Conservation (phyloP, 108 stramenopile species). For the Fistulifera pelliculosa region DNA sequence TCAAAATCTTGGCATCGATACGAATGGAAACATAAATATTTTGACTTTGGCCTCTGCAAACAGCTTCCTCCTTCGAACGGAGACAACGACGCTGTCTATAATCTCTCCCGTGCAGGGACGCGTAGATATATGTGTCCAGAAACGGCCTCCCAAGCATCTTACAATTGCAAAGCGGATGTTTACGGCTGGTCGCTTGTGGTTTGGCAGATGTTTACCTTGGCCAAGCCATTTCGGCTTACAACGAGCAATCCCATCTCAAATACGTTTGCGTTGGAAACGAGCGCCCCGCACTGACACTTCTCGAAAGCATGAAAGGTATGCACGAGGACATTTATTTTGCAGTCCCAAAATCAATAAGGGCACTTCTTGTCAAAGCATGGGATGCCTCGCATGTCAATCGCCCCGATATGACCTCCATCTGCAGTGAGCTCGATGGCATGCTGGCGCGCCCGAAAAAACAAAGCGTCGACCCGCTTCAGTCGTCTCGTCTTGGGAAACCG, state of each 20-base stretch:
- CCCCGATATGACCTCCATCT: too few relatives aligned
- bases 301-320: too few relatives aligned
- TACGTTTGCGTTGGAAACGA: slow-evolving; percentile 20
- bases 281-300: slow-evolving; percentile 11
- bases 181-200: slow-evolving; percentile 47
- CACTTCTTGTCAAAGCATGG: too few relatives aligned
- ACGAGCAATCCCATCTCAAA: slow-evolving; percentile 8
- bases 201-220: slow-evolving; percentile 20
- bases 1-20: slow-evolving; percentile 64
- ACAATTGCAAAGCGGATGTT: slow-evolving; percentile 48
- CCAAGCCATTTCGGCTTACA: slow-evolving; percentile 18
- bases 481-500: too few relatives aligned
- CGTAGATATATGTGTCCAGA: slow-evolving; percentile 33
- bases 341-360: too few relatives aligned
- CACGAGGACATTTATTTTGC: too few relatives aligned
- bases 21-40: slow-evolving; percentile 37
- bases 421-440: too few relatives aligned
- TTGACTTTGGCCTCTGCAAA: slow-evolving; percentile 72
- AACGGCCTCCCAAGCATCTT: slow-evolving; percentile 9
- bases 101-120: slow-evolving; percentile 48
- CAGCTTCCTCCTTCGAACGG: slow-evolving; percentile 33
- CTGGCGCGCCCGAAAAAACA: too few relatives aligned
- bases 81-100: slow-evolving; percentile 26
- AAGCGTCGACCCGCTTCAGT: too few relatives aligned
- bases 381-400: too few relatives aligned